These are phyloP conservation scores for Toxicodendron radicans DNA, from an alignment of 345 rosid species.

Conservation along the genomic window DNA sequence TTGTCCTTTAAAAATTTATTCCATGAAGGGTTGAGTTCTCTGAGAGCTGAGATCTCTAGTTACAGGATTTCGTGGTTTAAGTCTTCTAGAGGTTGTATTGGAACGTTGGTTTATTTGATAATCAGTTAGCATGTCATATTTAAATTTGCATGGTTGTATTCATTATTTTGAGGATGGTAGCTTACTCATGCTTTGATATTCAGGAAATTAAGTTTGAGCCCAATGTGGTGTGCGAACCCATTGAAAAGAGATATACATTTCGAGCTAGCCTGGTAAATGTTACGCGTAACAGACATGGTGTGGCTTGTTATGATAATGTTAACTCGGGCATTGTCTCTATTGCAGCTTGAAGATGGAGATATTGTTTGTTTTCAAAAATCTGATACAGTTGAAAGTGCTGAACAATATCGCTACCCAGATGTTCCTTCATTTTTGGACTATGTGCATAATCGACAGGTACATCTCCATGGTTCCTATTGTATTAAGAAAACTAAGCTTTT, in stretches of 20 bases:
- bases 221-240: constrained; percentile 61
- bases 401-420: constrained; percentile 54
- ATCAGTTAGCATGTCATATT: background rate
- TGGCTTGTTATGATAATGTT: constrained; percentile 2
- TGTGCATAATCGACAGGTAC: constrained; percentile 70
- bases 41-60: background rate
- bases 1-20: background rate
- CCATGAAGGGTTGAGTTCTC: background rate
- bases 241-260: constrained; percentile 55
- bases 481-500: background rate
- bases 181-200: constrained; percentile 18
- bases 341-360: constrained; percentile 82
- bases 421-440: constrained; percentile 75
- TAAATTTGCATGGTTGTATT: background rate
- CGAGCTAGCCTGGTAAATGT: constrained; percentile 56
- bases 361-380: constrained; percentile 71
- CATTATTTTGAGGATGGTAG: background rate
- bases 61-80: background rate
- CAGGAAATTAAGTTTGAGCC: constrained; percentile 81
- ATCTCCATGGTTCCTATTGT: constrained; percentile 7
- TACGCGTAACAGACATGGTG: background rate
- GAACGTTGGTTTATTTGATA: background rate
- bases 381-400: constrained; percentile 36
- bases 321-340: constrained; percentile 8
- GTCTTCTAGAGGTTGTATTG: constrained; percentile 4